Base-by-base conservation (phyloP, 2,329 filamentous ascomycete genomes). In the Colletotrichum sp. region DNA sequence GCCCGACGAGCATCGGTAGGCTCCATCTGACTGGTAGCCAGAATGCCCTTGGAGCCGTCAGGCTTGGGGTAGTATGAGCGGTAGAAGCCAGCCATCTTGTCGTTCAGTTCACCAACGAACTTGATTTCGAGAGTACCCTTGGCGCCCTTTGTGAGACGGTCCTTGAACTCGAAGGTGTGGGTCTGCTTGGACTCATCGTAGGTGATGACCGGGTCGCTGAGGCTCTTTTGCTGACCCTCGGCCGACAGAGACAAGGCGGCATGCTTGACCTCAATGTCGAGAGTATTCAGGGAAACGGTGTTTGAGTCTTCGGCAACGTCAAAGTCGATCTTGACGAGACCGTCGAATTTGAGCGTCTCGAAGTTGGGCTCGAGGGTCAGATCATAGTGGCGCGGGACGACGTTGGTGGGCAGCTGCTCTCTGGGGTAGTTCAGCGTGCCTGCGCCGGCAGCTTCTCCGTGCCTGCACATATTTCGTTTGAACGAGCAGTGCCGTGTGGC, bases 31-130 rank as follows among this genome's bases (percentile, higher is more conserved):
- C 95, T 95, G 30, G 96, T 96, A 32, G 96, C 96, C 82, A 98
- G 89, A 83, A 96, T 94, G 79, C 94, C 94, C 74, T 93, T 93
- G 76, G 91, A 92, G 52, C 96, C 96, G 81, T 97, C 92, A 65
- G 91, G 86, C 76, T 92, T 93, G 88, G 97, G 97, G 89, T 96
- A 98, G 8, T 95, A 97, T 2, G 96, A 98, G 74, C 96, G 93
- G 87, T 98, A 98, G 90, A 98, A 98, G 64, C 96, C 96, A 65
- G 96, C 96, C 95, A 98, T 98, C 86, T 97, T 96, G 84, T 98
- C 95, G 85, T 98, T 98, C 81, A 98, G 87, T 58, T 89, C 90
- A 55, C 96, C 96, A 12, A 91, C 93, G 85, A 97, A 98, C 60
- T 84, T 83, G 74, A 89, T 85, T 43, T 84, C 84, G 69, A 79